A percentile compares a stretch with the other conserved stretches of the same genome.
Conservation (phyloP, 2,329 filamentous ascomycete species). For the Aspergillus luchuensis region DNA sequence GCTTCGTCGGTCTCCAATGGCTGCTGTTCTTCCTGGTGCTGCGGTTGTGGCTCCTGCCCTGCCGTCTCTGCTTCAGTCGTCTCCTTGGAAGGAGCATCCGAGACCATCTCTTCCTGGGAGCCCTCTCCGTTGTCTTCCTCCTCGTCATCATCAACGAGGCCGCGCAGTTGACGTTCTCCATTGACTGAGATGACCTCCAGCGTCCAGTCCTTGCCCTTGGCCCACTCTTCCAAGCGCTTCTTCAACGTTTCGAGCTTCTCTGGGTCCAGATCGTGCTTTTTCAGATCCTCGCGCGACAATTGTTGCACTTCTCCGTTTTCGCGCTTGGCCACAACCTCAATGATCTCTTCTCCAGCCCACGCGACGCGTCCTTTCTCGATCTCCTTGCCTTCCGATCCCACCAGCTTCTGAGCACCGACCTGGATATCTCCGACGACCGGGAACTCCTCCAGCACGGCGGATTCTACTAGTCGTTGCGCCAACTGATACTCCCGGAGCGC, state of each 20-base stretch:
- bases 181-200: conserved; percentile 75
- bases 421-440: conserved; percentile 59
- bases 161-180: conserved; percentile 66
- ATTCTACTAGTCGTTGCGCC: conserved; percentile 36
- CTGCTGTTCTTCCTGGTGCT: conserved; percentile 13
- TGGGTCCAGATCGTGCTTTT: conserved; percentile 66
- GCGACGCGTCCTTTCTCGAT: conserved; percentile 61
- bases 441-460: conserved; percentile 31
- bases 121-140: conserved; percentile 39
- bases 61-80: not conserved
- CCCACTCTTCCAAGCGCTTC: conserved; percentile 67
- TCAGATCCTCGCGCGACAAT: conserved; percentile 67
- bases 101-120: not conserved
- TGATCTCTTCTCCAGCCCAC: conserved; percentile 52
- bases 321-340: conserved; percentile 54
- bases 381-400: conserved; percentile 57
- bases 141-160: conserved; percentile 64
- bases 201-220: conserved; percentile 74
- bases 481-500: conserved; percentile 38
- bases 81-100: not conserved
- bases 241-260: conserved; percentile 70
- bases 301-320: conserved; percentile 64
- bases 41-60: conserved; percentile 2
- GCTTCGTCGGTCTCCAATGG: conserved; percentile 12
- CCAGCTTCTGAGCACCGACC: conserved; percentile 59